These are phyloP conservation scores for Xylariaceae sp. DNA, from an alignment of 2,329 filamentous ascomycete species.

Conservation along the genomic window DNA sequence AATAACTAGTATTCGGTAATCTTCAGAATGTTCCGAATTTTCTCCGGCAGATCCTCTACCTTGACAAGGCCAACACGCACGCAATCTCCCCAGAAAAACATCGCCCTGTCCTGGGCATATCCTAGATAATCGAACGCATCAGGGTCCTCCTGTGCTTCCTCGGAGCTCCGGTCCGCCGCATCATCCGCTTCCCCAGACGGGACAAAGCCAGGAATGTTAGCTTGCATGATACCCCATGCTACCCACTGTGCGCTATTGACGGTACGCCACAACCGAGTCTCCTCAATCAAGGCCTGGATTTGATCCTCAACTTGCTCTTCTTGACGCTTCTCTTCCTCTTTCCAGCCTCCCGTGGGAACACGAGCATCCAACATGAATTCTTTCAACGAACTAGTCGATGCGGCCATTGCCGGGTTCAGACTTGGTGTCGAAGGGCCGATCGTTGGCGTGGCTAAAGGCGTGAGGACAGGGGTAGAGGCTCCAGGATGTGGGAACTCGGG, in stretches of 20 bases:
- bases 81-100: conserved; percentile 94
- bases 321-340: conserved; percentile 57
- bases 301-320: conserved; percentile 64
- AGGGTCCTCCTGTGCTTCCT: conserved; percentile 46
- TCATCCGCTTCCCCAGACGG: conserved; percentile 33
- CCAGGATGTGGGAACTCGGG: conserved; percentile 58
- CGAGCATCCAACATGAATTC: conserved; percentile 82
- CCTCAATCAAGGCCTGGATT: conserved; percentile 67
- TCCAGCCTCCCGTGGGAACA: conserved; percentile 51
- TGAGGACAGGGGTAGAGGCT: conserved; percentile 47
- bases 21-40: conserved; percentile 64
- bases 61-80: conserved; percentile 71
- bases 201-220: conserved; percentile 74
- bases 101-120: conserved; percentile 84
- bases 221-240: conserved; percentile 95
- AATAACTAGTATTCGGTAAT: conserved; percentile 57
- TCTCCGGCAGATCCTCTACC: conserved; percentile 69
- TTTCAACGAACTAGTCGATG: conserved; percentile 49
- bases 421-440: conserved; percentile 32
- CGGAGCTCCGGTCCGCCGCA: conserved; percentile 14
- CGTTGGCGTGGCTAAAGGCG: conserved; percentile 40
- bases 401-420: conserved; percentile 31
- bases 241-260: conserved; percentile 90
- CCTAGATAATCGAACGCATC: conserved; percentile 85
- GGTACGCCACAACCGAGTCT: conserved; percentile 79